These are phyloP conservation scores for Rhizopogon sp. DNA, from an alignment of 768 basidiomycete genomes.

Conservation along the genomic window DNA sequence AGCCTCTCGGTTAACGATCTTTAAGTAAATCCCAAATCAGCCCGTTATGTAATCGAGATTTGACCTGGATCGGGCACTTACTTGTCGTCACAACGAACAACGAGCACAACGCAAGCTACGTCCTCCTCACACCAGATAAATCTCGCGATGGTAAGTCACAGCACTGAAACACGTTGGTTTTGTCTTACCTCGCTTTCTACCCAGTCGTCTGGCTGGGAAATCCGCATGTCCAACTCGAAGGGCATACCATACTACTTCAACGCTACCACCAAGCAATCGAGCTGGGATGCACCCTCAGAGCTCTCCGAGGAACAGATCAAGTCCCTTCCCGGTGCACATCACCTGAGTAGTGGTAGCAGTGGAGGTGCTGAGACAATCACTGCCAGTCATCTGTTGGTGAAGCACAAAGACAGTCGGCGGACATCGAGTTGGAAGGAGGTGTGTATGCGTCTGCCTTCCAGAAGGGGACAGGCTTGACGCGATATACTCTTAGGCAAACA, in stretches of 20 bases:
- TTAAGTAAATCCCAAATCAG: background rate
- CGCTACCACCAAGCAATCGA: constrained; percentile 57
- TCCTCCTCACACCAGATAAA: background rate
- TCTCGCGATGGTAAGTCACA: constrained; percentile 18
- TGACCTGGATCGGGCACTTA: background rate
- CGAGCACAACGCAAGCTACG: background rate
- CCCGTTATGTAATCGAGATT: background rate
- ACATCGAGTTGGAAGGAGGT: constrained; percentile 87
- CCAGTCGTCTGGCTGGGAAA: constrained; percentile 57
- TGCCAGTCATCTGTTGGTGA: constrained; percentile 94
- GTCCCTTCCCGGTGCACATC: constrained; percentile 60
- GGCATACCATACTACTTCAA: constrained; percentile 89
- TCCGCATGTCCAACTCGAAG: constrained; percentile 79
- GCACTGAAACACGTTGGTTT: background rate
- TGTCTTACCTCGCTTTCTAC: background rate
- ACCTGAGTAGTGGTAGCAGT: constrained; percentile 30
- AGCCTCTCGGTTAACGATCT: background rate
- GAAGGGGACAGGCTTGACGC: background rate
- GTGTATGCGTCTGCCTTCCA: constrained; percentile 18
- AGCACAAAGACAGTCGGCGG: constrained; percentile 76
- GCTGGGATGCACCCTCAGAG: constrained; percentile 71
- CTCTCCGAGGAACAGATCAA: constrained; percentile 58
- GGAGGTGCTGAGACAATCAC: constrained; percentile 55
- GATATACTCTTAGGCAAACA: constrained; percentile 44
- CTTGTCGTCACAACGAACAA: background rate